Percentiles rank a stretch among this genome's conserved stretches.
These are phyloP conservation scores for Coccomyxa subellipsoidea DNA, from an alignment of 163 green algal species.

Conservation along the genomic window DNA sequence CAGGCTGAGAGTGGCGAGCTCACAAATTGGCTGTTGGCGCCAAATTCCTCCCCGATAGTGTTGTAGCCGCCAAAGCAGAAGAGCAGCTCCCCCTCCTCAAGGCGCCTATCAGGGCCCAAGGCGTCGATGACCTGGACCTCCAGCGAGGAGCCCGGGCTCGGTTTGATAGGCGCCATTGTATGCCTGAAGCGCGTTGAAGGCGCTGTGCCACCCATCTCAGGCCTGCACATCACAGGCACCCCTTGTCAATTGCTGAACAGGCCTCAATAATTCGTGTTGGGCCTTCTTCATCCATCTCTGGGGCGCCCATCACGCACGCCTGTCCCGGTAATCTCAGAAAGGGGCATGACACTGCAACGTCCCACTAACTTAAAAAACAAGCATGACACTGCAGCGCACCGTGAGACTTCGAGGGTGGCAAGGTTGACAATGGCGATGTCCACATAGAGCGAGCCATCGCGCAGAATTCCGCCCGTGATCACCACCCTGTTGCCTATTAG, in stretches of 20 bases:
- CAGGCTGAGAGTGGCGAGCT: background rate
- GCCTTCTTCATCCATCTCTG: too few relatives aligned
- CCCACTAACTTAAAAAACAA: too few relatives aligned
- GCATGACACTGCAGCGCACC: background rate
- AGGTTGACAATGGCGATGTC: constrained; percentile 7
- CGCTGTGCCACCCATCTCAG: background rate
- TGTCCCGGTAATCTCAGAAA: too few relatives aligned
- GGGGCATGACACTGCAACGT: too few relatives aligned
- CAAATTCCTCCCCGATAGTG: constrained; percentile 29
- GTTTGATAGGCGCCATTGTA: background rate
- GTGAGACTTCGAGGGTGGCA: constrained; percentile 10
- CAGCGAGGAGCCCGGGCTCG: background rate
- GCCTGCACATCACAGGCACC: background rate
- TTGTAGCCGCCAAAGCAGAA: constrained; percentile 32
- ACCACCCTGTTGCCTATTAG: constrained; percentile 13
- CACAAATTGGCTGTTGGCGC: background rate
- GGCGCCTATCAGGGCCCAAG: background rate
- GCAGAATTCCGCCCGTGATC: constrained; percentile 18
- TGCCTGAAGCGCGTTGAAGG: constrained; percentile 14
- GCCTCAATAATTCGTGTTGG: background rate
- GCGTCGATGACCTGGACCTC: background rate
- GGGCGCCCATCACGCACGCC: background rate
- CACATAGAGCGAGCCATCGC: constrained; percentile 4
- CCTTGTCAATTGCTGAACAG: background rate
- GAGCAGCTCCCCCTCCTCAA: constrained; percentile 10